Conservation (phyloP, 2,329 filamentous ascomycete species). For the Westerdykella sp. region DNA sequence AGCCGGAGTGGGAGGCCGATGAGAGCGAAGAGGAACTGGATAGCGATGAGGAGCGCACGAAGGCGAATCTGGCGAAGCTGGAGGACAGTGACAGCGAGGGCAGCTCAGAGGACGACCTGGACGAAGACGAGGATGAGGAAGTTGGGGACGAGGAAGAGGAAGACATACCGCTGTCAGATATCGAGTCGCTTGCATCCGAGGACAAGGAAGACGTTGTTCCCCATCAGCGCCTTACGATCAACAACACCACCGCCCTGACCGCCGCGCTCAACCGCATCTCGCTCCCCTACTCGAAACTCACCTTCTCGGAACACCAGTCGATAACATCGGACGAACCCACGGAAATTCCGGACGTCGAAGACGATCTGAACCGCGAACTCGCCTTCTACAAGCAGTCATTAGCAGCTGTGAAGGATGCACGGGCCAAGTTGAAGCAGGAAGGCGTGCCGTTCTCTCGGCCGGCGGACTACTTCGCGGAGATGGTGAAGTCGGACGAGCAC, state of each 20-base stretch:
- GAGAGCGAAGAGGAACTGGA: conserved; percentile 34
- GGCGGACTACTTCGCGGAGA: conserved; percentile 95
- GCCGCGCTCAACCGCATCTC: conserved; percentile 73
- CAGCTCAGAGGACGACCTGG: conserved; percentile 21
- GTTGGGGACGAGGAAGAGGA: conserved; percentile 57
- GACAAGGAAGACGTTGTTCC: conserved; percentile 83
- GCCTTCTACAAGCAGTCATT: conserved; percentile 89
- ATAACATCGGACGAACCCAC: conserved; percentile 63
- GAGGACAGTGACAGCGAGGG: conserved; percentile 33
- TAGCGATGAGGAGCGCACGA: conserved; percentile 29
- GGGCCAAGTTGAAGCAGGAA: conserved; percentile 71
- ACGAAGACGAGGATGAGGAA: conserved; percentile 43
- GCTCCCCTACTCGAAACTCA: conserved; percentile 60
- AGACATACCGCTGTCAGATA: conserved; percentile 83
- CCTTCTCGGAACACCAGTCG: conserved; percentile 79
- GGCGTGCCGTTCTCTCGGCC: conserved; percentile 81
- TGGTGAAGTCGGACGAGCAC: conserved; percentile 97
- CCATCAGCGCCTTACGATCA: conserved; percentile 90
- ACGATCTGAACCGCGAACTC: conserved; percentile 87
- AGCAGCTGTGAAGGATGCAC: conserved; percentile 67
- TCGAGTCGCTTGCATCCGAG: conserved; percentile 69
- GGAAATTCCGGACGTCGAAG: conserved; percentile 74
- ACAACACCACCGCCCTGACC: conserved; percentile 85
- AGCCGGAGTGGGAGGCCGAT: conserved; percentile 31
- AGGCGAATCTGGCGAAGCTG: conserved; percentile 27